Percentiles rank a stretch among this genome's conserved stretches.
phyloP scores from a whole-genome alignment of 306 rosid genomes.

The Quercus gilva region DNA sequence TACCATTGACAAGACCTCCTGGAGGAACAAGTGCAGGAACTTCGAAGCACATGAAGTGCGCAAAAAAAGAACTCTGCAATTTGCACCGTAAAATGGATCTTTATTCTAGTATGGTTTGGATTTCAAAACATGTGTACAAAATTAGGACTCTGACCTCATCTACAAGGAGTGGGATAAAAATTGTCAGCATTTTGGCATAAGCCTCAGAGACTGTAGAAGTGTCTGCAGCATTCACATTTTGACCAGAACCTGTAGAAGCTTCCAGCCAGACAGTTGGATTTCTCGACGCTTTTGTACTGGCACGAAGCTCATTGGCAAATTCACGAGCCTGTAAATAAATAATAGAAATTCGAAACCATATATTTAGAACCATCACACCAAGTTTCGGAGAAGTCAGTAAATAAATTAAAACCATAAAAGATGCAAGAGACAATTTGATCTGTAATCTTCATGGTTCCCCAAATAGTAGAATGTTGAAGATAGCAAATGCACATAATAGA shows the following conservation, averaged over 20 bases:
- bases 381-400: background rate
- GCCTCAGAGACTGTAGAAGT: slow-evolving; percentile 83
- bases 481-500: background rate
- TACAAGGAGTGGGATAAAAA: slow-evolving; percentile 94
- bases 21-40: slow-evolving; percentile 84
- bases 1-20: slow-evolving; percentile 68
- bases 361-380: background rate
- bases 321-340: slow-evolving; percentile 75
- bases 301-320: slow-evolving; percentile 95
- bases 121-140: background rate
- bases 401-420: background rate
- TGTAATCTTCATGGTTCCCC: background rate
- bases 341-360: slow-evolving; percentile 22
- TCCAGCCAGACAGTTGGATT: slow-evolving; percentile 77
- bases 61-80: slow-evolving; percentile 87
- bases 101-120: background rate
- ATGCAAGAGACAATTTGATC: background rate
- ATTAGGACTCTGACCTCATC: slow-evolving; percentile 72
- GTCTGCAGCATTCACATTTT: slow-evolving; percentile 68
- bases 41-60: slow-evolving; percentile 94
- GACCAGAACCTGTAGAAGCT: slow-evolving; percentile 62
- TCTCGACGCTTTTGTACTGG: slow-evolving; percentile 65
- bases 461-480: background rate
- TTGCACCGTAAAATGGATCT: slow-evolving; percentile 19
- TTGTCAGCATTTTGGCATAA: slow-evolving; percentile 79